A percentile compares a stretch with the other conserved stretches of the same genome.
These are phyloP conservation scores for Trichoderma simmonsii DNA, from an alignment of 2,329 filamentous ascomycete species.

Conservation along the genomic window DNA sequence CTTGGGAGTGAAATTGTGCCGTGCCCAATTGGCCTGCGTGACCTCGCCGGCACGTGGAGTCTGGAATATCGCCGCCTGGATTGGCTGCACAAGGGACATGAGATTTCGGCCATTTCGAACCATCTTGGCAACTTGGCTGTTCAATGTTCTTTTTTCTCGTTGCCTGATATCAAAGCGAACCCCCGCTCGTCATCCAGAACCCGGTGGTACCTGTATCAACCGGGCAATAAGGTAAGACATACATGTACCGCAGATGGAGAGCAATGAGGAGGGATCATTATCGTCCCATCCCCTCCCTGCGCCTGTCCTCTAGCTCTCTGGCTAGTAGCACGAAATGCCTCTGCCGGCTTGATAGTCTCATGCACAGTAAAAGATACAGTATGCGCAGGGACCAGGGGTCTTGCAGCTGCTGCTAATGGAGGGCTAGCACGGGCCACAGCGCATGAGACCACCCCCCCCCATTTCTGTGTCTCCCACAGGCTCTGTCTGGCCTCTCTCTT, in stretches of 20 bases:
- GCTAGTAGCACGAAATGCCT: neutral
- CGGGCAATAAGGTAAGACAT: constrained; percentile 9
- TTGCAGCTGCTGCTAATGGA: neutral
- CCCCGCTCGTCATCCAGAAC: neutral
- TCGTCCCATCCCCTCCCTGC: neutral
- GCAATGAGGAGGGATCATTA: neutral
- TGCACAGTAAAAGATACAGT: constrained; percentile 11
- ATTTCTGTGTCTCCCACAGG: neutral
- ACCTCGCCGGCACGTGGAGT: constrained; percentile 18
- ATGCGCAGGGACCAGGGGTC: constrained; percentile 3
- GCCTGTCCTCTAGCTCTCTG: neutral
- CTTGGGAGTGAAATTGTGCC: constrained; percentile 24
- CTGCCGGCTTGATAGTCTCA: constrained; percentile 5
- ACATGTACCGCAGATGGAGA: constrained; percentile 1
- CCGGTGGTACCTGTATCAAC: neutral
- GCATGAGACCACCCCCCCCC: constrained; percentile 11
- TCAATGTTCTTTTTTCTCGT: neutral
- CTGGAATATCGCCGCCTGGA: neutral
- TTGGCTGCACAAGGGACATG: constrained; percentile 2
- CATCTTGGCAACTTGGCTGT: neutral
- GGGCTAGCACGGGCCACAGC: neutral
- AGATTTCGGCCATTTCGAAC: neutral
- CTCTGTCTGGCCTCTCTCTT: neutral
- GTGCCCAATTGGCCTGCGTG: constrained; percentile 17
- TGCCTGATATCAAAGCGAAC: constrained; percentile 1